Base-by-base conservation (phyloP, 148 eudicot genomes). In the Dianthus caryophyllus region DNA sequence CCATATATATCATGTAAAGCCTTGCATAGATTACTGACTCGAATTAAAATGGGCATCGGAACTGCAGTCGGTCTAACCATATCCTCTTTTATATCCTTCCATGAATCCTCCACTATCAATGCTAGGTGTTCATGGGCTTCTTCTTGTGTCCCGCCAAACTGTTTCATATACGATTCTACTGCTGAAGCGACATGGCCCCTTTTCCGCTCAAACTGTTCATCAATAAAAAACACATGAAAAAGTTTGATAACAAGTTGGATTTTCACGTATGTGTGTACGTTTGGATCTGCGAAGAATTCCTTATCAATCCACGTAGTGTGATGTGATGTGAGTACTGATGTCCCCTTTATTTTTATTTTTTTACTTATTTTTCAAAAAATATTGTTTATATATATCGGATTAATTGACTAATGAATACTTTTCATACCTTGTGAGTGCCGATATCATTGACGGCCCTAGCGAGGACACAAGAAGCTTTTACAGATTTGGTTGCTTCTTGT, bases 81-180 rank as follows among this genome's bases (percentile, higher is more conserved):
- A 0, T 61, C 70, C 41, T 59, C 55, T 7, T 58, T 70, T 14
- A 76, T n/a, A 49, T 64, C 75, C 27, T 76, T 76, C 79, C 75
- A 65, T 16, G 69, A 39, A 15, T 70, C 66, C 31, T 57, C 61
- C 1, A 50, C 38, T 20, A 65, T 16, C 48, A 29, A 17, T 15
- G 18, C n/a, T 11, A 76, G 44, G 20, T 43, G 36, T 20, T 38
- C 24, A 26, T 22, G 33, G 0, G 66, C 67, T 27, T 59, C 41
- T 31, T 70, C 66, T 5, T 17, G 14, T 10, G 74, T 31, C 0
- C 68, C 53, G 0, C 61, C 61, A 25, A 22, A 47, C 25, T 75
- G 59, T 30, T 36, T 36, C 74, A 69, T 75, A 59, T 69, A 64
- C 21, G 71, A 76, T 22, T 70, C 66, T 1, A 70, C 15, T 15